Evolutionary conservation across 129 eudicot genomes (phyloP), one percentile per base, ranked within the genome.

Genomic region (sunflower (Helianthus annuus)): DNA sequence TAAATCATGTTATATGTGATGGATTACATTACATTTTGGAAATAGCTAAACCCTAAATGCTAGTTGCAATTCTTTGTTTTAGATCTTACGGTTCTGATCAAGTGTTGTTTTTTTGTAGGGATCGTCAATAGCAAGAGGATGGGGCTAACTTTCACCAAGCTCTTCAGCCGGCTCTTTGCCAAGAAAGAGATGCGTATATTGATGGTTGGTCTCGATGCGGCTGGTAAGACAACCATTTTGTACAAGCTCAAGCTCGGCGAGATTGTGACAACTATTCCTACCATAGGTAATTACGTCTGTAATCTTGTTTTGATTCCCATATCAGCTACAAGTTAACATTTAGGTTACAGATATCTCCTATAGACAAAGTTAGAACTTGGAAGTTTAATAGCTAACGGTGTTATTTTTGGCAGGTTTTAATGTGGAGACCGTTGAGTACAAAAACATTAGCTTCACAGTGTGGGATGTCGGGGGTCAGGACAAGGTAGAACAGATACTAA

Each of bases 381-480:
- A 53, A 15, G 36, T 72, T 51, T 54, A 52, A 40, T 5, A 71
- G 44, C 60, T 65, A 15, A 36, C 58, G 8, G 59, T 34, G 56
- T 19, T 69, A 7, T 8, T 24, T 17, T 66, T 42, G 84, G 72
- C 84, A 94, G 99, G 99, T 9, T 94, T 94, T 62, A 94, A 94
- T 71, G 99, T 94, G 66, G 99, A 94, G 85, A 94, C 99, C 72
- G 99, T 94, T 38, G 99, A 94, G 66, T 94, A 94, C 87, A 94
- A 94, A 70, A 94, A 94, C 84, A 94, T 94, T 73, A 94, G 99
- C 88, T 94, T 94, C 89, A 94, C 99, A 27, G 99, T 94, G 62
- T 94, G 99, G 99, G 99, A 94, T 86, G 99, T 94, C 9, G 99
- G 99, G 61, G 99, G 99, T 82, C 99, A 94, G 79, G 99, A 94